Conservation (phyloP, 1,284 basidiomycete genomes). For the Leccinum laetum region DNA sequence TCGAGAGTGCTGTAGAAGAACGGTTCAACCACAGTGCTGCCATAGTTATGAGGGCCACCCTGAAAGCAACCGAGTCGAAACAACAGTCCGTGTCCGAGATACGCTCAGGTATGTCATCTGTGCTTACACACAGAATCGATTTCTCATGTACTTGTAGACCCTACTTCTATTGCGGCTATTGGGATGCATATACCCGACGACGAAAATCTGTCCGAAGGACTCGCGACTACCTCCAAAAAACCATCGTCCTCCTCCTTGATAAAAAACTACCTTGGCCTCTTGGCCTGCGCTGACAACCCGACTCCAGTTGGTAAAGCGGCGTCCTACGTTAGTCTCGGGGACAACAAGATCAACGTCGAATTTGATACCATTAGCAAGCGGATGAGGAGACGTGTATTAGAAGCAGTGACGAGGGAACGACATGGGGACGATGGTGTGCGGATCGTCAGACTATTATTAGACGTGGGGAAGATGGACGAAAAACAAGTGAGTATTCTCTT, state of each 20-base stretch:
- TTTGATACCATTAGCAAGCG: slow-evolving; percentile 77
- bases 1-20: slow-evolving; percentile 73
- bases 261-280: slow-evolving; percentile 77
- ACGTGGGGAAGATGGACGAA: slow-evolving; percentile 96
- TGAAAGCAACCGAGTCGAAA: slow-evolving; percentile 68
- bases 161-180: slow-evolving; percentile 62
- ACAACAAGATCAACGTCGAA: slow-evolving; percentile 78
- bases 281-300: slow-evolving; percentile 80
- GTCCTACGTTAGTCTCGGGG: slow-evolving; percentile 69
- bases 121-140: background rate
- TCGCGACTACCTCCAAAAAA: slow-evolving; percentile 57
- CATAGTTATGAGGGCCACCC: slow-evolving; percentile 65
- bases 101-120: slow-evolving; percentile 56
- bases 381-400: slow-evolving; percentile 74
- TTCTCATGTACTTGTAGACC: slow-evolving; percentile 43
- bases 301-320: slow-evolving; percentile 64
- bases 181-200: slow-evolving; percentile 62
- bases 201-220: slow-evolving; percentile 54
- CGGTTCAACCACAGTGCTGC: slow-evolving; percentile 79
- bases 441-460: slow-evolving; percentile 79
- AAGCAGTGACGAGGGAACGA: slow-evolving; percentile 80
- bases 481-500: slow-evolving; percentile 52
- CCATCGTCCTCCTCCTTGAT: slow-evolving; percentile 57
- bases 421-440: slow-evolving; percentile 88
- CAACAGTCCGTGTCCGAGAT: slow-evolving; percentile 62